phyloP scores from a whole-genome alignment of 352 stramenopile species.

The Phytophthora litchii region DNA sequence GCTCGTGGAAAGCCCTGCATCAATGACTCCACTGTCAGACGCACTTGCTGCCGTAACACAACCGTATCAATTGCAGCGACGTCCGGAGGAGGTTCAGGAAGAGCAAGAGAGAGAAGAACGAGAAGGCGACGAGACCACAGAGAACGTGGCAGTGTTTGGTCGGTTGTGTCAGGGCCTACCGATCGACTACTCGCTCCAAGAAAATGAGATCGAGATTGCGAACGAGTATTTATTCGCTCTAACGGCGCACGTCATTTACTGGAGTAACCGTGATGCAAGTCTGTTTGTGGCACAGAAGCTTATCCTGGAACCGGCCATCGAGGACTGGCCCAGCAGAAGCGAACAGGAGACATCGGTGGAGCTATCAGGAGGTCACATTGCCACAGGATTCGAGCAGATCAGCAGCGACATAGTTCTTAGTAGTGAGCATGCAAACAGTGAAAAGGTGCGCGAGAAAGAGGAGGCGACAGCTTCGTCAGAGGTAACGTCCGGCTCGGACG shows the following conservation, averaged over 20 bases:
- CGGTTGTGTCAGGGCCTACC: slow-evolving; percentile 69
- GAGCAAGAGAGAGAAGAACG: slow-evolving; percentile 31
- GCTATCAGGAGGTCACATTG: background rate
- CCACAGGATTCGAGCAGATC: slow-evolving; percentile 3
- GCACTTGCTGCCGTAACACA: slow-evolving; percentile 34
- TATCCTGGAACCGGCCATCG: slow-evolving; percentile 69
- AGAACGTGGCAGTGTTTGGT: slow-evolving; percentile 63
- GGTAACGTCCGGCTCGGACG: slow-evolving; percentile 37
- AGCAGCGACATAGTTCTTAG: slow-evolving; percentile 5
- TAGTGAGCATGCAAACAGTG: slow-evolving; percentile 6
- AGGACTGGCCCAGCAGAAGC: slow-evolving; percentile 21
- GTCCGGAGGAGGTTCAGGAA: slow-evolving; percentile 23
- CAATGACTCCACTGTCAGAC: slow-evolving; percentile 38
- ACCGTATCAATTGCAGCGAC: slow-evolving; percentile 28
- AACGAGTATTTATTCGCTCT: slow-evolving; percentile 95
- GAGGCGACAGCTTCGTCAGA: slow-evolving; percentile 46
- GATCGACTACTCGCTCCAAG: slow-evolving; percentile 91
- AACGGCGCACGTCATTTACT: slow-evolving; percentile 93
- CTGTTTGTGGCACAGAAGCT: slow-evolving; percentile 92
- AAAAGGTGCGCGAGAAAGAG: slow-evolving; percentile 36
- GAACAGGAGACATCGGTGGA: slow-evolving; percentile 13
- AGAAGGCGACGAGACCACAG: slow-evolving; percentile 44
- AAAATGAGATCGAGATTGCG: slow-evolving; percentile 94
- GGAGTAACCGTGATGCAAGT: slow-evolving; percentile 91
- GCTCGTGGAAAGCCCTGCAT: slow-evolving; percentile 60